A percentile compares a stretch with the other conserved stretches of the same genome.
Evolutionary conservation across 768 basidiomycete species (phyloP).

Genomic region (Hirschioporus abietinus): DNA sequence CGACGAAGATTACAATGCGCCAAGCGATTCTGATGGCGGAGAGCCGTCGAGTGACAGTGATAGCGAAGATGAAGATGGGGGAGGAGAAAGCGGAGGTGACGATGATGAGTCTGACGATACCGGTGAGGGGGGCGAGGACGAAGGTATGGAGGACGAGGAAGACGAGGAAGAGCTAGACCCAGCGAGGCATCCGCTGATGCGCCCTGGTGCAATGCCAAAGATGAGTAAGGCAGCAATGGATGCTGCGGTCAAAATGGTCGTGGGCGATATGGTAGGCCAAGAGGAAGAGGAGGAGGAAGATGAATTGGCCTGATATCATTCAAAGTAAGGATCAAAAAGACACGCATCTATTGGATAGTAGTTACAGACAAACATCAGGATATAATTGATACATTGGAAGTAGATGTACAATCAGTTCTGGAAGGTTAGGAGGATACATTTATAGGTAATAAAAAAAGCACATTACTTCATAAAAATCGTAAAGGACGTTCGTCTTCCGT

Average conservation of each 20-base stretch:
- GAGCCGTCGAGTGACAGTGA: constrained; percentile 6
- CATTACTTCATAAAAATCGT: not conserved
- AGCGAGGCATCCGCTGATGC: constrained; percentile 55
- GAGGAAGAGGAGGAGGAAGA: constrained; percentile 42
- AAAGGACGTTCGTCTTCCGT: not conserved
- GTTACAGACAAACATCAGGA: not conserved
- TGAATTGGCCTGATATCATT: constrained; percentile 36
- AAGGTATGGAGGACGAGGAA: constrained; percentile 34
- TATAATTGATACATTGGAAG: not conserved
- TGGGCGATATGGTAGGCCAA: constrained; percentile 42
- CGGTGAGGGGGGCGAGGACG: constrained; percentile 28
- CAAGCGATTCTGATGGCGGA: constrained; percentile 19
- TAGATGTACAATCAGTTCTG: not conserved
- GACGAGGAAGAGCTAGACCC: constrained; percentile 47
- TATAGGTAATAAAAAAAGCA: not conserved
- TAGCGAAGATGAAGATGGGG: constrained; percentile 13
- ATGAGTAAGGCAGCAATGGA: constrained; percentile 65
- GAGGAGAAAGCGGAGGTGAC: constrained; percentile 19
- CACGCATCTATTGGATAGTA: not conserved
- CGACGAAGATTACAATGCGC: constrained; percentile 27
- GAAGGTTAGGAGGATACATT: not conserved
- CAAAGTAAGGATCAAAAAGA: not conserved
- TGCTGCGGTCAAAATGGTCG: constrained; percentile 60
- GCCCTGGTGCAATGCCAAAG: constrained; percentile 58
- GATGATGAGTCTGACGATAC: constrained; percentile 28